Evolutionary conservation across 2,329 filamentous ascomycete species (phyloP), one percentile per base, ranked within the genome.

Genomic region (Fusarium pseudograminearum): DNA sequence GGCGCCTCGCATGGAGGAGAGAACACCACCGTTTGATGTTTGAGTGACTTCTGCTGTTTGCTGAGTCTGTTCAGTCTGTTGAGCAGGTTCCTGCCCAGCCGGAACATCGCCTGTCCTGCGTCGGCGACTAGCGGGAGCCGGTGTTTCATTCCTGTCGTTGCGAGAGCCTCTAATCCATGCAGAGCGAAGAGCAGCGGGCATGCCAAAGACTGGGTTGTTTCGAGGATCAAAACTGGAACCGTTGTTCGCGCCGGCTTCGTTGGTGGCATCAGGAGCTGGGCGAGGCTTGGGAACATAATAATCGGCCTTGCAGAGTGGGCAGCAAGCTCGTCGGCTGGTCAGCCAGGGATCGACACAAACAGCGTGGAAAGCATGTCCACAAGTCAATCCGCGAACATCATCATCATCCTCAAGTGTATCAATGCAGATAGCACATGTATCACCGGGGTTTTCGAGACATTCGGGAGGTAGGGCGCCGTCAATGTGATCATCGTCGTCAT

Each of bases 301-400:
- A 77, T 99, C 96, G 41, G 95, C 93, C 82, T 99, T 99, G 85
- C 96, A 99, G 9, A 99, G 89, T 8, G 96, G 96, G 78, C 96
- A 99, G 83, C 95, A 98, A 28, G 96, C 96, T 71, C 95, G 91
- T 68, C 96, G 89, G 76, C 92, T 94, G 12, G 96, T 99, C 69
- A 99, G 83, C 96, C 96, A 99, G 14, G 96, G 96, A 74, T 99
- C 96, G 50, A 99, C 89, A 77, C 96, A 99, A 40, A 91, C 93
- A 52, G 94, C 94, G 78, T 99, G 96, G 87, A 98, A 99, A 56
- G 95, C 94, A 80, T 99, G 96, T n/a, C 96, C 96, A 76, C 96
- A 99, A 6, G 93, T 94, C 65, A 99, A 83, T 4, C 96, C 96
- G 72, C 96, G 93, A 51, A 99, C 90, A 77, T 99, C 95, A 74